Conservation (phyloP, 2,329 filamentous ascomycete species). For the Grosmannia huntii region DNA sequence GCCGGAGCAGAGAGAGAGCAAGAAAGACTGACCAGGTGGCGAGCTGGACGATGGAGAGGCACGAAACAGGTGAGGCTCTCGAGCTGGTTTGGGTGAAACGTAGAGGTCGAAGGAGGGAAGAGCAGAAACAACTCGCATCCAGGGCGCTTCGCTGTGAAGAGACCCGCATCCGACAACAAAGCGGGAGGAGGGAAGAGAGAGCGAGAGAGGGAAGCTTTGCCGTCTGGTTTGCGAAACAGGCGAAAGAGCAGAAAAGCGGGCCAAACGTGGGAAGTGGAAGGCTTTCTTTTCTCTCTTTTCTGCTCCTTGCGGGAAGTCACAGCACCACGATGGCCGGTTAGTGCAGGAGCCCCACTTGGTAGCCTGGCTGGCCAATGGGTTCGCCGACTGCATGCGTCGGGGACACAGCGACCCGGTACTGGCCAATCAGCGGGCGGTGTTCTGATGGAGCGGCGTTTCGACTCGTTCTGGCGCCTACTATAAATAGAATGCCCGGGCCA, state of each 20-base stretch:
- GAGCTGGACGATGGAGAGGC: too few relatives aligned
- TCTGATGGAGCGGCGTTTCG: slow-evolving; percentile 11
- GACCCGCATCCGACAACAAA: not conserved
- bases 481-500: slow-evolving; percentile 12
- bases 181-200: not conserved
- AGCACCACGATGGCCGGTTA: not conserved
- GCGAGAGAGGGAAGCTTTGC: not conserved
- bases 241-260: slow-evolving; percentile 4
- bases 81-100: too few relatives aligned
- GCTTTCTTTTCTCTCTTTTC: not conserved
- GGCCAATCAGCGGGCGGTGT: slow-evolving; percentile 7
- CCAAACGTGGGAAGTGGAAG: not conserved
- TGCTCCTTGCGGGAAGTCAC: not conserved
- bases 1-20: not conserved
- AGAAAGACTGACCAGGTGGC: not conserved
- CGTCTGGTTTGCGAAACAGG: slow-evolving; percentile 6
- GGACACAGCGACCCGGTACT: not conserved
- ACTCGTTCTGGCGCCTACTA: slow-evolving; percentile 13
- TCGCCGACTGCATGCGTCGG: not conserved
- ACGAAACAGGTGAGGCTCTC: too few relatives aligned
- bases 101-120: not conserved
- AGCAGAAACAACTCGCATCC: not conserved
- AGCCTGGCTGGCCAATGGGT: not conserved
- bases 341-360: not conserved
- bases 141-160: not conserved